Conservation (phyloP, 1,139 yeast species). For the Hansenula sp. region DNA sequence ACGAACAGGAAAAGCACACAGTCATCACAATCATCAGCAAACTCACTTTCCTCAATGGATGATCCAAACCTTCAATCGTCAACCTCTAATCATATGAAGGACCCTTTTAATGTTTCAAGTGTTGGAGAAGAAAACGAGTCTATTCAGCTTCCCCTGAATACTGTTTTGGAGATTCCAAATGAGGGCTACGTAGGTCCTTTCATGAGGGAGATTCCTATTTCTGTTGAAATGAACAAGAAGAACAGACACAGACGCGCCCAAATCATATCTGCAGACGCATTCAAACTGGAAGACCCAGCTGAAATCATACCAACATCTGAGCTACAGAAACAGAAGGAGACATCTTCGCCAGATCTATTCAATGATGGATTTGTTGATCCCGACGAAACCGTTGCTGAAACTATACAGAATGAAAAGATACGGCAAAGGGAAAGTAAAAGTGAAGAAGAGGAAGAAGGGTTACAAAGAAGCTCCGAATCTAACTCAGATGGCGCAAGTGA, state of each 20-base stretch:
- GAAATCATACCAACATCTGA: slow-evolving; percentile 1
- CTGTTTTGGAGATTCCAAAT: slow-evolving; percentile 18
- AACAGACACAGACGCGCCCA: slow-evolving; percentile 21
- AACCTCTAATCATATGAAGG: not conserved
- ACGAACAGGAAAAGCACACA: slow-evolving; percentile 4
- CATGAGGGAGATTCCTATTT: not conserved
- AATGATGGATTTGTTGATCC: slow-evolving; percentile 3
- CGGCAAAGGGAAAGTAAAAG: not conserved
- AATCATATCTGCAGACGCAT: slow-evolving; percentile 16
- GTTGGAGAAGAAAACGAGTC: slow-evolving; percentile 1
- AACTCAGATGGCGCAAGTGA: slow-evolving; percentile 27
- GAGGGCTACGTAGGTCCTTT: not conserved
- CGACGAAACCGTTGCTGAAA: not conserved
- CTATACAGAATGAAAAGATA: not conserved
- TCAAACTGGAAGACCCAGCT: slow-evolving; percentile 5
- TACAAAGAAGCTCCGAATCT: slow-evolving; percentile 10
- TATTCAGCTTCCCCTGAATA: slow-evolving; percentile 14
- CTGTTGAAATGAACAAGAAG: slow-evolving; percentile 8
- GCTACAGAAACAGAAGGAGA: not conserved
- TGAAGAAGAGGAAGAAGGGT: slow-evolving; percentile 2
- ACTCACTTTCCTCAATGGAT: slow-evolving; percentile 3
- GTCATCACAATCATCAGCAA: slow-evolving; percentile 8
- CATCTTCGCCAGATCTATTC: not conserved
- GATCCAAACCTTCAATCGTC: not conserved
- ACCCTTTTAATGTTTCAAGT: not conserved